phyloP scores from a whole-genome alignment of 2,329 filamentous ascomycete species.

The Thermochaetoides dissita region DNA sequence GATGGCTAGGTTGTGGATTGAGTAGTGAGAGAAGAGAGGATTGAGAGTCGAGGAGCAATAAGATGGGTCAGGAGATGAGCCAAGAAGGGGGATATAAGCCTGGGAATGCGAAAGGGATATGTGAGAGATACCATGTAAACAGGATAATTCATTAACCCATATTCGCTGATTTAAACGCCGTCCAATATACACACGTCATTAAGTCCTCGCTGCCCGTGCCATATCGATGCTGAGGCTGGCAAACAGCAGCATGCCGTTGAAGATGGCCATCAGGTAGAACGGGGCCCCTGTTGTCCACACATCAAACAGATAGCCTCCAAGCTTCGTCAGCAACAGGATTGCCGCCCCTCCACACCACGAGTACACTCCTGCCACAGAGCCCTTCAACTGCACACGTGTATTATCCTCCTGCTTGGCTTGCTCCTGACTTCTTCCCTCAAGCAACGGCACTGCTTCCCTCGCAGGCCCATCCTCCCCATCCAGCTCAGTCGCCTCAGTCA shows the following conservation, averaged over 20 bases:
- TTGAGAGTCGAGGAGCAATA: too few relatives aligned
- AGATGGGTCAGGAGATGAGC: too few relatives aligned
- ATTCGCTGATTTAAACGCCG: too few relatives aligned
- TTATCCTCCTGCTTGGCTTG: constrained; percentile 15
- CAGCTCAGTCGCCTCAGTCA: constrained; percentile 12
- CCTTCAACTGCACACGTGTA: constrained; percentile 57
- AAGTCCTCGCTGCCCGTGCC: constrained; percentile 19
- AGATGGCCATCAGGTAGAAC: constrained; percentile 86
- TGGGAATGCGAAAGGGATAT: too few relatives aligned
- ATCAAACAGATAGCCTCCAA: constrained; percentile 81
- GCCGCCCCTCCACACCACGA: constrained; percentile 80
- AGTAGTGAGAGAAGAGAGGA: too few relatives aligned
- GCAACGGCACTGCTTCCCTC: constrained; percentile 28
- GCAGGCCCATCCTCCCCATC: not conserved
- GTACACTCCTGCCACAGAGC: constrained; percentile 88
- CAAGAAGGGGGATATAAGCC: too few relatives aligned
- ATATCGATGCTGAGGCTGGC: constrained; percentile 39
- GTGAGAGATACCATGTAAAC: too few relatives aligned
- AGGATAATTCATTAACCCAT: too few relatives aligned
- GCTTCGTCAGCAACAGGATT: constrained; percentile 80
- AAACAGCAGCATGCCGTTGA: constrained; percentile 62
- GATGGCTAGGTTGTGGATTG: too few relatives aligned
- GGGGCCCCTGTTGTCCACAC: constrained; percentile 58
- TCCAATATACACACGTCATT: too few relatives aligned
- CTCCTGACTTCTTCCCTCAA: constrained; percentile 15